Conservation (phyloP, 2,329 filamentous ascomycete species). For the Davidsoniella neocaledoniae region DNA sequence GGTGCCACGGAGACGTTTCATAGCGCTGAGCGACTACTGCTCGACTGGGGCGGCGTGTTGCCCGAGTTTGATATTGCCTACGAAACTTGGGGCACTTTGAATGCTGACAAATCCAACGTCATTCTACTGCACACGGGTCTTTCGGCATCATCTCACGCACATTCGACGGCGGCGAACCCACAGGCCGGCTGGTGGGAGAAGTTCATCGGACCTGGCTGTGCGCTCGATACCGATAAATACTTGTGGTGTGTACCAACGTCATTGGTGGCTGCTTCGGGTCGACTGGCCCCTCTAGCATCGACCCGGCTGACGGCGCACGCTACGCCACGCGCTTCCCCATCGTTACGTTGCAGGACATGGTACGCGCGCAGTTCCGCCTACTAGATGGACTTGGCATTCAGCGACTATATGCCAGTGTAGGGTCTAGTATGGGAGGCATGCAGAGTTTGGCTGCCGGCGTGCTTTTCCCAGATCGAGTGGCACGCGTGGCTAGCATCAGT, state of each 20-base stretch:
- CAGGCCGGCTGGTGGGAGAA: constrained; percentile 97
- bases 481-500: constrained; percentile 72
- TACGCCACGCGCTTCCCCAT: constrained; percentile 95
- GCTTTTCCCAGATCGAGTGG: constrained; percentile 66
- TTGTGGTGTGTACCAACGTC: constrained; percentile 91
- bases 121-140: constrained; percentile 88
- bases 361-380: constrained; percentile 80
- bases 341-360: constrained; percentile 93
- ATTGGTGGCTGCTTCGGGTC: constrained; percentile 92
- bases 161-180: constrained; percentile 72
- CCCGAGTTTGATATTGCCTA: constrained; percentile 82
- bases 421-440: constrained; percentile 97
- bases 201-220: constrained; percentile 78
- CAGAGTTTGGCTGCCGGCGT: constrained; percentile 79
- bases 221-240: constrained; percentile 81
- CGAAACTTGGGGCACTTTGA: constrained; percentile 77
- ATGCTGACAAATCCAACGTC: constrained; percentile 66
- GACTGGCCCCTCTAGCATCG: constrained; percentile 74
- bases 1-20: constrained; percentile 68
- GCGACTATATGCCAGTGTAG: constrained; percentile 79
- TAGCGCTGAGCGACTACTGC: constrained; percentile 54
- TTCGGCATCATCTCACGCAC: constrained; percentile 92
- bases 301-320: constrained; percentile 70
- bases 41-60: constrained; percentile 92
- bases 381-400: constrained; percentile 62